phyloP scores from a whole-genome alignment of 495 filamentous ascomycete genomes.

The Neurospora sp. region DNA sequence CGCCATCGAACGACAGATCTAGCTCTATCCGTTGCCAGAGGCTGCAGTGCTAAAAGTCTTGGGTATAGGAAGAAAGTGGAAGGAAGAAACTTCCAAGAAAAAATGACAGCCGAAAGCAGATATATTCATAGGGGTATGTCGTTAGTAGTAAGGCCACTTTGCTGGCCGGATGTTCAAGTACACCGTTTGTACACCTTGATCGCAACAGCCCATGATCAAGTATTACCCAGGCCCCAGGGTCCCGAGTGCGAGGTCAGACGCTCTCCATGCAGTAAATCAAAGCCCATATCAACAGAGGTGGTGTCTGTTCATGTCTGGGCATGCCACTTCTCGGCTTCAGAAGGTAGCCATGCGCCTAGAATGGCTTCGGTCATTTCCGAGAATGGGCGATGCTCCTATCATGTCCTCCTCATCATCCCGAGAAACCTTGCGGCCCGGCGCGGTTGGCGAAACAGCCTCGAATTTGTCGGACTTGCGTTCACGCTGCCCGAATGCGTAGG shows the following conservation, averaged over 20 bases:
- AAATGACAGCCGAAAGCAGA: not conserved
- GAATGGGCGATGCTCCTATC: conserved; percentile 44
- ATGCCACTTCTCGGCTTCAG: conserved; percentile 23
- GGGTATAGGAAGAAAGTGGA: not conserved
- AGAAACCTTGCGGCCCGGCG: conserved; percentile 41
- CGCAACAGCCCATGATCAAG: not conserved
- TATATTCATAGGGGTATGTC: not conserved
- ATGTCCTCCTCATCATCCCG: conserved; percentile 34
- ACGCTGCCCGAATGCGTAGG: conserved; percentile 80
- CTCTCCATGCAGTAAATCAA: not conserved
- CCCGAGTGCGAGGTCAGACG: not conserved
- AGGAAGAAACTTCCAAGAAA: not conserved
- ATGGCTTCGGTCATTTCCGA: conserved; percentile 41
- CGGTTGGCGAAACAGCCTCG: conserved; percentile 58
- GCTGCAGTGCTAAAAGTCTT: not conserved
- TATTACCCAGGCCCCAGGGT: not conserved
- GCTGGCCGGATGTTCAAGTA: not conserved
- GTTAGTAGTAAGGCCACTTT: not conserved
- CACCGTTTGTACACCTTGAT: not conserved
- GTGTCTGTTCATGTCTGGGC: not conserved
- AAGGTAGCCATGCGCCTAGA: conserved; percentile 67
- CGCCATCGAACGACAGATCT: not conserved
- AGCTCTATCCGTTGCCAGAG: not conserved
- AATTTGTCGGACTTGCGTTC: conserved; percentile 17
- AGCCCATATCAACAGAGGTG: not conserved